Evolutionary conservation across 1,284 basidiomycete genomes (phyloP).

Genomic region (Lentinus polychrous): DNA sequence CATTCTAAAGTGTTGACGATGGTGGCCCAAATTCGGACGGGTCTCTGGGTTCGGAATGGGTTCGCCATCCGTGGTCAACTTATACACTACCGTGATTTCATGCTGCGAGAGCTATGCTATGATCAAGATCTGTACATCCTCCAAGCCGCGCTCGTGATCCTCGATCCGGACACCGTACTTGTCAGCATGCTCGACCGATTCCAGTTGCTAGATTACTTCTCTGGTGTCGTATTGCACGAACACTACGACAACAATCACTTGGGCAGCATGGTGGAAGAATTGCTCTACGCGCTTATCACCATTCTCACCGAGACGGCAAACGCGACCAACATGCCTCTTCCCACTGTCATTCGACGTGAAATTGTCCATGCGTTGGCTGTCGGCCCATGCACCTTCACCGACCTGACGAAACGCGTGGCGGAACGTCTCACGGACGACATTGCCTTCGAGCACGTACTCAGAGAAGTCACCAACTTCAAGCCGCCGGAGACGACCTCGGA

Average conservation of each 20-base stretch:
- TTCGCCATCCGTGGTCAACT: conserved; percentile 93
- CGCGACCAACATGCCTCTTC: conserved; percentile 66
- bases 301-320: conserved; percentile 81
- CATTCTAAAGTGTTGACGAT: conserved; percentile 63
- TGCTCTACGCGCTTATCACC: conserved; percentile 84
- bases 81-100: conserved; percentile 95
- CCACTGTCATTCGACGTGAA: conserved; percentile 71
- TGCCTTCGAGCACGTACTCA: conserved; percentile 77
- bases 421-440: conserved; percentile 87
- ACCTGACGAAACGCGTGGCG: conserved; percentile 86
- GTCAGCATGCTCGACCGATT: conserved; percentile 90
- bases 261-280: conserved; percentile 87
- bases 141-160: conserved; percentile 75
- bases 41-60: conserved; percentile 97
- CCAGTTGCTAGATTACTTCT: conserved; percentile 76
- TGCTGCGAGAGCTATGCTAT: conserved; percentile 92
- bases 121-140: conserved; percentile 95
- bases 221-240: conserved; percentile 49
- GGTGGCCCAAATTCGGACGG: conserved; percentile 92
- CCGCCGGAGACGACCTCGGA: conserved; percentile 76
- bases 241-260: conserved; percentile 69
- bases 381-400: conserved; percentile 85
- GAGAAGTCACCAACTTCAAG: conserved; percentile 78
- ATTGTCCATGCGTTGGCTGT: conserved; percentile 90
- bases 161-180: conserved; percentile 78